phyloP scores from a whole-genome alignment of 2,329 filamentous ascomycete species.

The Colletotrichum sp. region DNA sequence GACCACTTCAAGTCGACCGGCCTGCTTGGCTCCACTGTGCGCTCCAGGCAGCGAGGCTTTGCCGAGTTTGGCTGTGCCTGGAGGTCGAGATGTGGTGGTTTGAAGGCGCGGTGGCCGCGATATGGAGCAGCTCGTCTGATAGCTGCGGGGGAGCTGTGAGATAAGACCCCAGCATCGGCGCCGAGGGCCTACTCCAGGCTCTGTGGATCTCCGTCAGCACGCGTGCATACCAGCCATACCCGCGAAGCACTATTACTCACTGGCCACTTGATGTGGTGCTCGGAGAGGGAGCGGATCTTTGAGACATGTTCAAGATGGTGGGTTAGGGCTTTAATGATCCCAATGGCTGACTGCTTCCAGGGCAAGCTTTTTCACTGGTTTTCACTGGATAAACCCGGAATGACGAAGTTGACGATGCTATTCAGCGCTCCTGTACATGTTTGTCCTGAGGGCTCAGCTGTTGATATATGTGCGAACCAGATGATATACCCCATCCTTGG shows the following conservation, averaged over 20 bases:
- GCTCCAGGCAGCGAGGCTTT: neutral
- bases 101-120: neutral
- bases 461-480: neutral
- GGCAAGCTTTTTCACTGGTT: neutral
- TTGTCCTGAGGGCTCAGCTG: neutral
- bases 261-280: neutral
- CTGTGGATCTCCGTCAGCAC: conserved; percentile 1
- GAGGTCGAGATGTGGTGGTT: neutral
- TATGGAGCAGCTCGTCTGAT: neutral
- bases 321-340: neutral
- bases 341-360: neutral
- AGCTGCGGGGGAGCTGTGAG: neutral
- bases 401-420: neutral
- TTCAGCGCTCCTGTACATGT: neutral
- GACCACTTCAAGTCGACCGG: neutral
- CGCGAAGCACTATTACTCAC: neutral
- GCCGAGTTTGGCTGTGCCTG: neutral
- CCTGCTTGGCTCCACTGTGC: neutral
- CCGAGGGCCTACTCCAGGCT: neutral
- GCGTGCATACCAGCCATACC: neutral
- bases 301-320: neutral
- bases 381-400: neutral
- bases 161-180: neutral
- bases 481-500: neutral
- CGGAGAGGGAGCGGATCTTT: neutral